Base-by-base conservation (phyloP, 1,284 basidiomycete species). In the Irpex sp. region DNA sequence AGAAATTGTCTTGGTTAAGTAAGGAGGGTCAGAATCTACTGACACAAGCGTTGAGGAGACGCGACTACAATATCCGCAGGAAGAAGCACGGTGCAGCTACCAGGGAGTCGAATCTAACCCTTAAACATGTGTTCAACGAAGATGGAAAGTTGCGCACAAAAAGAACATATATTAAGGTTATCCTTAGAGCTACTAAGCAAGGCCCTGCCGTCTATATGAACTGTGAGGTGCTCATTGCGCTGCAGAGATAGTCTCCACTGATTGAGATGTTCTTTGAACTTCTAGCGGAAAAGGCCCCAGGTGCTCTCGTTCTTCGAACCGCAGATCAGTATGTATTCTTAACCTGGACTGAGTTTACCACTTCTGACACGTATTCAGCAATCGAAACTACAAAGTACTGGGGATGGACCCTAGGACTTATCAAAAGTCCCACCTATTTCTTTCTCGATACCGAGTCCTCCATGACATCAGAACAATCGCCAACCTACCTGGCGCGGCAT, bases 141-240 rank as follows among this genome's bases (percentile, higher is more conserved):
- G 35, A 50, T 39, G 71, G 67, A 5, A 55, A 64, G 37, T 61
- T 61, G 13, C 71, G 66, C 7, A 67, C 63, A 11, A 69, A 72
- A 51, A 76, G 76, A 0, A 68, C 66, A n/a, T 71, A 19, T 57
- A 67, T 81, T 58, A 68, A 66, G 55, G 66, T 85, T 0, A 69
- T 68, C 55, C 74, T 86, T 1, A 74, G 76, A 36, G 80, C 81
- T 4, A 67, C 71, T 37, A 83, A 79, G 70, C 72, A 63, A n/a
- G 63, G 80, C 58, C 68, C 76, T 0, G 81, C 78, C n/a, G 67
- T 68, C 4, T 85, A 76, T 67, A 71, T 86, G 68, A 74, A 67
- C 7, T 72, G 83, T 82, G 66, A 67, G 79, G 67, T 33, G 9
- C 9, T 54, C 5, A 31, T 19, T 49, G 33, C 54, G 51, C 39